Evolutionary conservation across 192 early-diverging fungal species (phyloP), one percentile per base, ranked within the genome.

Genomic region (Gamsiella multidivaricata): DNA sequence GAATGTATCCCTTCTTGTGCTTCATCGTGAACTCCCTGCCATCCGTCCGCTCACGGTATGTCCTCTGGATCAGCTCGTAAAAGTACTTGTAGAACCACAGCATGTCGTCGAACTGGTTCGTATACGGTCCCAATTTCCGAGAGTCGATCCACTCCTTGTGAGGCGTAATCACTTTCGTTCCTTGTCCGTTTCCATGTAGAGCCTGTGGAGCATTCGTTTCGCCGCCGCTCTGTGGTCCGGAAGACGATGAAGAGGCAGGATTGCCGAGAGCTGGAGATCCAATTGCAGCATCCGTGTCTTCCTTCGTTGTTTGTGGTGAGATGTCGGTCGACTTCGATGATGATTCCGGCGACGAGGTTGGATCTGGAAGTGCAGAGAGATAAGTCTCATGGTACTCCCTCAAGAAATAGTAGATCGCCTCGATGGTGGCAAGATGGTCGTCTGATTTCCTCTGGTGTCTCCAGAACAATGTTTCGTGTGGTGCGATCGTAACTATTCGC

Each of bases 381-480:
- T 86, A 88, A 5, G 84, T 81, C 36, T 80, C 80, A 23, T 84
- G 80, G 76, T 92, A 95, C 76, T 97, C 97, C 36, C 90, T 85
- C 80, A 91, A 94, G 60, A 97, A 89, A 72, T 92, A 98, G 58
- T 98, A 98, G 25, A 97, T 93, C 5, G 97, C 97, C 75, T 98
- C 97, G 43, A 98, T 97, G 2, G 97, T 98, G 0, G 97, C 94
- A 52, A 98, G 75, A 59, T 92, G 86, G 55, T 85, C 79, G 17
- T 91, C 88, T 22, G 88, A 88, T 33, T 88, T 83, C 47, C 85
- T 83, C 79, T 98, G 97, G 76, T 90, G 95, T 57, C 97, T 83
- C 96, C 96, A 98, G 72, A 97, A 98, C 55, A 91, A 70, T 7
- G 97, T 98, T 63, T 83, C 84, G 31, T 91, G 88, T 18, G 91